A percentile compares a stretch with the other conserved stretches of the same genome.
Evolutionary conservation across 257 asterid species (phyloP).

Genomic region (Plantago major): DNA sequence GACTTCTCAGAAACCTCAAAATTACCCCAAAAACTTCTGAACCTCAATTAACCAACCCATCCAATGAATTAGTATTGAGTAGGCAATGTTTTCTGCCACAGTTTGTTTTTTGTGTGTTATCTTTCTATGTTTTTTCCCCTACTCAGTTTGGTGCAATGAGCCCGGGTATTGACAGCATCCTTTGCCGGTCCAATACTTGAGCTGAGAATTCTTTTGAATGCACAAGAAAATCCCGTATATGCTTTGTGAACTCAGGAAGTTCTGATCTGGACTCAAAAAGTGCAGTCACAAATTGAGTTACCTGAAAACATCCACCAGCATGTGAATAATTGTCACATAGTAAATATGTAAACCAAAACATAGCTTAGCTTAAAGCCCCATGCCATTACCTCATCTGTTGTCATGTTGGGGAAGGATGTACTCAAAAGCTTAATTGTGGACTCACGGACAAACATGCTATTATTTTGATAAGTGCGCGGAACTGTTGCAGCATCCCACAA

Average conservation of each 20-base stretch:
- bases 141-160: conserved; percentile 82
- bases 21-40: no score
- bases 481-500: conserved; percentile 83
- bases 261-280: conserved; percentile 74
- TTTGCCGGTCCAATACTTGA: conserved; percentile 82
- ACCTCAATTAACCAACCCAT: no score
- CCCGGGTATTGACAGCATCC: conserved; percentile 88
- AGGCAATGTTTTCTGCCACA: no score
- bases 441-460: conserved; percentile 65
- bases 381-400: conserved; percentile 63
- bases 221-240: conserved; percentile 87
- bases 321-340: no score
- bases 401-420: conserved; percentile 96
- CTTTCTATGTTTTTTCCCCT: no score
- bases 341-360: conserved; percentile 3
- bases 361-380: neutral
- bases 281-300: conserved; percentile 79
- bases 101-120: no score
- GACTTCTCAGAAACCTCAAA: no score
- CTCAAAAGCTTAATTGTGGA: conserved; percentile 84
- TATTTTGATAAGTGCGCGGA: conserved; percentile 63
- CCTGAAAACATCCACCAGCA: conserved; percentile 48
- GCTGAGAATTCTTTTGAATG: conserved; percentile 97
- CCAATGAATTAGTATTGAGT: no score
- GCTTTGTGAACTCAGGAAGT: conserved; percentile 68